phyloP scores from a whole-genome alignment of 2,329 filamentous ascomycete species.

The Pseudocercospora pini-densiflorae region DNA sequence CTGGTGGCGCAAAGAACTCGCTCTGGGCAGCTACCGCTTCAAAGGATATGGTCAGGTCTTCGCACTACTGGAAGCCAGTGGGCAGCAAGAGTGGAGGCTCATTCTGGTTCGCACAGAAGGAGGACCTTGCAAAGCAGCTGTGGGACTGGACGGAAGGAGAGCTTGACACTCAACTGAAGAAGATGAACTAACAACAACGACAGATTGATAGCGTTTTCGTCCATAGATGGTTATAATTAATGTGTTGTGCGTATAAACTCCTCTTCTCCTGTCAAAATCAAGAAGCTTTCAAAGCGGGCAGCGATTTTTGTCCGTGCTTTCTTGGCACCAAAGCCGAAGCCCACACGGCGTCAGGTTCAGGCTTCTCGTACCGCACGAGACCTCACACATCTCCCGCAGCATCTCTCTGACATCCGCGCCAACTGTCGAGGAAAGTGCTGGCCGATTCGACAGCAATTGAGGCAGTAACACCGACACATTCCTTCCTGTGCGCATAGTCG shows the following conservation, averaged over 20 bases:
- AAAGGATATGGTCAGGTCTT: constrained; percentile 27
- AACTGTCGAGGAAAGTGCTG: constrained; percentile 33
- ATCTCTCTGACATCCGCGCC: constrained; percentile 12
- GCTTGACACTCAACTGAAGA: constrained; percentile 29
- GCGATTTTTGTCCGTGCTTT: neutral
- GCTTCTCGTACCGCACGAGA: neutral
- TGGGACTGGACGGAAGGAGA: constrained; percentile 46
- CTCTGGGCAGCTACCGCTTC: constrained; percentile 36
- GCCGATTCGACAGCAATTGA: constrained; percentile 26
- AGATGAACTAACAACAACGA: constrained; percentile 16
- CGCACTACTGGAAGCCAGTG: constrained; percentile 33
- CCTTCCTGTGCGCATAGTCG: constrained; percentile 12
- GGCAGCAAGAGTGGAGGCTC: constrained; percentile 26
- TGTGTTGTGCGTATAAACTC: neutral
- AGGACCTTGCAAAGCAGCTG: constrained; percentile 38
- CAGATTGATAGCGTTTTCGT: neutral
- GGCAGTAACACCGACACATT: constrained; percentile 20
- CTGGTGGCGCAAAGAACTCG: constrained; percentile 33
- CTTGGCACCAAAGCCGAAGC: neutral
- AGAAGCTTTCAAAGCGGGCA: neutral
- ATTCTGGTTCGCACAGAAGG: constrained; percentile 32
- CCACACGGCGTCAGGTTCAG: neutral
- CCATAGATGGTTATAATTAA: neutral
- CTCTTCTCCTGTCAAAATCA: neutral
- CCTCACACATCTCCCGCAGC: constrained; percentile 8